Evolutionary conservation across 2,329 filamentous ascomycete species (phyloP).

Genomic region (Penicillium sp.): DNA sequence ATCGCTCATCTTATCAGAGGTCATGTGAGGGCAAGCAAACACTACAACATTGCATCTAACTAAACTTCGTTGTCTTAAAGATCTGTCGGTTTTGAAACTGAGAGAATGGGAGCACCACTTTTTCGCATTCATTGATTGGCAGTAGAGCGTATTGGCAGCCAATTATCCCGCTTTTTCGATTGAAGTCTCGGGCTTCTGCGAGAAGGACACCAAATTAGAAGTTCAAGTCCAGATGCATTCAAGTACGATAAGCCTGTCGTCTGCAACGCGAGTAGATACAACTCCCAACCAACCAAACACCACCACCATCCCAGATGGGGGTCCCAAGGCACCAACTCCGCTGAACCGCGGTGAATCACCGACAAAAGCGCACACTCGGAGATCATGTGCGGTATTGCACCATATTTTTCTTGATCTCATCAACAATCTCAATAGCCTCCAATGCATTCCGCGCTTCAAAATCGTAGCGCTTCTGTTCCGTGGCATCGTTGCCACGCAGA

Average conservation of each 20-base stretch:
- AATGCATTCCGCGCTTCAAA: slow-evolving; percentile 61
- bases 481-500: slow-evolving; percentile 61
- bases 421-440: slow-evolving; percentile 64
- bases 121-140: not conserved
- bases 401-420: slow-evolving; percentile 63
- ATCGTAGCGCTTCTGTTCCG: slow-evolving; percentile 67
- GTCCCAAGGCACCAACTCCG: not conserved
- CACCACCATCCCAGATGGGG: not conserved
- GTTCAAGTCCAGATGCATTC: not conserved
- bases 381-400: slow-evolving; percentile 45
- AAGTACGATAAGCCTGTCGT: not conserved
- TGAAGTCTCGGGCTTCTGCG: not conserved
- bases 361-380: not conserved
- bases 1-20: not conserved
- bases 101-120: too few species aligned
- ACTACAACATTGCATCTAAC: too few species aligned
- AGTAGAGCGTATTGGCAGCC: not conserved
- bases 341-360: not conserved
- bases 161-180: too few species aligned
- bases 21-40: too few species aligned
- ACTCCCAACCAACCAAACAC: not conserved
- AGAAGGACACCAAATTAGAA: not conserved
- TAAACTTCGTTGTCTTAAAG: too few species aligned
- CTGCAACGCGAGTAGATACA: not conserved
- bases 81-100: too few species aligned